Evolutionary conservation across 75 land plant genomes (phyloP).

Genomic region (Larix kaempferi): DNA sequence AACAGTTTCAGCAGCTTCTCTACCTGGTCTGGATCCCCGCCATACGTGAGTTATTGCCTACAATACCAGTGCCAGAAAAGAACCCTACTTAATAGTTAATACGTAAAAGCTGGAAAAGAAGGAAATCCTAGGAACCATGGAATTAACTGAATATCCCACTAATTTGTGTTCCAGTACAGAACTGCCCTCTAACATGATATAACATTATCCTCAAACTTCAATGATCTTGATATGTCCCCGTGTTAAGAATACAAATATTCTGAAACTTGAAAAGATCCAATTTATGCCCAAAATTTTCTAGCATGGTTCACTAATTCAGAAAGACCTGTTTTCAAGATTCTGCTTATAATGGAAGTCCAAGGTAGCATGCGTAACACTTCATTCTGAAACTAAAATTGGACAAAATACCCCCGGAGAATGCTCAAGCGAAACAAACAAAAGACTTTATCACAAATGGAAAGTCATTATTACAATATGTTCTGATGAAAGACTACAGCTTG

Average conservation of each 20-base stretch:
- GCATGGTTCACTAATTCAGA: no score
- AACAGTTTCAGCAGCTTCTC: constrained; percentile 4
- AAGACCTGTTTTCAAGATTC: background rate
- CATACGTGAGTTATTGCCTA: constrained; percentile 10
- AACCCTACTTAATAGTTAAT: constrained; percentile 2
- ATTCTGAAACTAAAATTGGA: background rate
- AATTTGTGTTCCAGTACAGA: background rate
- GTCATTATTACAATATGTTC: background rate
- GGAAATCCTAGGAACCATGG: background rate
- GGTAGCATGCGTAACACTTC: background rate
- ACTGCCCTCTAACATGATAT: background rate
- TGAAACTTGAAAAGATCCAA: background rate
- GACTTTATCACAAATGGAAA: background rate
- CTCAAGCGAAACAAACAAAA: background rate
- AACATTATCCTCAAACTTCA: background rate
- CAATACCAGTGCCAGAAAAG: constrained; percentile 8
- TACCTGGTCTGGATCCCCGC: constrained; percentile 4
- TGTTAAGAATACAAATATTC: background rate
- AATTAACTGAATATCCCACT: background rate
- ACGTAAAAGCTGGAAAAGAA: background rate
- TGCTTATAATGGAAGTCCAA: background rate
- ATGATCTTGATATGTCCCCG: background rate
- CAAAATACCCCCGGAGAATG: background rate
- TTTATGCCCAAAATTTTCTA: background rate
- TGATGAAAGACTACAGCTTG: background rate